phyloP scores from a whole-genome alignment of 2,329 filamentous ascomycete species.

The Neofusicoccum parvum region DNA sequence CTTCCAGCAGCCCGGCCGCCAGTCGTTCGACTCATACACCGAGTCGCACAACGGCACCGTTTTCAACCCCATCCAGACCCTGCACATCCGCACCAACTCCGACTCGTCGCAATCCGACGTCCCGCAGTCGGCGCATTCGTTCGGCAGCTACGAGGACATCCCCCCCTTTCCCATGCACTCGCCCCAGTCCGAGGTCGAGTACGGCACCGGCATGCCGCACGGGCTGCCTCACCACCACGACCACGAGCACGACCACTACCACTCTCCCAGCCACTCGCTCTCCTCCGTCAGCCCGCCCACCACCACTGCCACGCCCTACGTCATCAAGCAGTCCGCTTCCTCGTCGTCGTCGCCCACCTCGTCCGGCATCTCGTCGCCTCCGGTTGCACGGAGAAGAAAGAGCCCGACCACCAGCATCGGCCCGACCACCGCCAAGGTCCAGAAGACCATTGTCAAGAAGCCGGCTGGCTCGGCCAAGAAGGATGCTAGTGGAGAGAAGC shows the following conservation, averaged over 20 bases:
- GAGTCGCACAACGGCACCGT: constrained; percentile 63
- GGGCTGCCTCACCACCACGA: constrained; percentile 36
- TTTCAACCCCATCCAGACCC: constrained; percentile 88
- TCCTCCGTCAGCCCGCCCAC: constrained; percentile 67
- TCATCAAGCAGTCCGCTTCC: constrained; percentile 66
- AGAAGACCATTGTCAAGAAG: constrained; percentile 84
- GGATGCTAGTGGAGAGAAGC: constrained; percentile 78
- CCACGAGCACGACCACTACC: constrained; percentile 30
- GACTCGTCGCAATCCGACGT: constrained; percentile 66
- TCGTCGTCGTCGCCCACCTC: constrained; percentile 63
- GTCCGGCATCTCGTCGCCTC: constrained; percentile 55
- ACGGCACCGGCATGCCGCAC: constrained; percentile 65
- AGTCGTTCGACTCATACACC: constrained; percentile 68
- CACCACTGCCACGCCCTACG: constrained; percentile 67
- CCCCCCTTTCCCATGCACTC: constrained; percentile 75
- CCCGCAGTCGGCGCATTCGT: constrained; percentile 62
- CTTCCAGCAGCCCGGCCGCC: constrained; percentile 54
- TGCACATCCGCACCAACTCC: constrained; percentile 84
- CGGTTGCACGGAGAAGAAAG: constrained; percentile 66
- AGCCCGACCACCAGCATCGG: constrained; percentile 74
- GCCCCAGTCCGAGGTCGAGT: constrained; percentile 75
- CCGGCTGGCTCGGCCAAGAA: constrained; percentile 68
- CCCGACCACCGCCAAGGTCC: constrained; percentile 60
- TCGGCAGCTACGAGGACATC: constrained; percentile 80
- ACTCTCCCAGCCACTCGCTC: constrained; percentile 39